Evolutionary conservation across 768 basidiomycete genomes (phyloP), one percentile per base, ranked within the genome.

Genomic region (Lactifluus echinatus): DNA sequence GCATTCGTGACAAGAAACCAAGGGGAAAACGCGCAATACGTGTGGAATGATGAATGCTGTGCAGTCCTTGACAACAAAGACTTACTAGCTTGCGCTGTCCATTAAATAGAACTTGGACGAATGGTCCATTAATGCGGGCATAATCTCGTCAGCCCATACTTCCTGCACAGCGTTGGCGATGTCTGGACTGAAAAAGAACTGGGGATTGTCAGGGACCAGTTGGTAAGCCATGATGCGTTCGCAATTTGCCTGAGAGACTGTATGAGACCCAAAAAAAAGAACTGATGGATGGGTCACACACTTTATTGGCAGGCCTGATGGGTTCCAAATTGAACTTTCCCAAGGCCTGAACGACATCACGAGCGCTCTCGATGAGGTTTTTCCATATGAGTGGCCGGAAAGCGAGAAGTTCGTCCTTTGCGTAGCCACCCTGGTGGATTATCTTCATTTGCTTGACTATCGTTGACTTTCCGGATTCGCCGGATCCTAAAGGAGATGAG

Each of bases 361-460:
- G 89, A 0, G 89, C 93, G 5, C 85, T 89, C 62, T 97, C 94
- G 59, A 95, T 75, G 4, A 94, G 83, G 69, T 95, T 89, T 65
- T 83, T 83, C 72, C 87, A 92, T 47, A 98, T 84, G 29, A 85
- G 84, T 0, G 84, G 79, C 19, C 87, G 77, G 74, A 82, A 95
- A 3, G 81, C 77, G 58, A 84, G 75, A 26, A 92, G 81, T 69
- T 96, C 93, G 0, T 86, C 79, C 8, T 72, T 71, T 2, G 84
- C 81, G 72, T 93, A 98, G 12, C 94, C 94, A 60, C 85, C 83
- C 69, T 95, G 89, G 69, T 98, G 89, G 48, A 97, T 93, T 56
- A 97, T 94, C 78, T 95, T 96, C 93, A 98, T 96, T 71, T 98
- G 94, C 69, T 98, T 97, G 34, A 96, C 93, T 62, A 98, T 92